Evolutionary conservation across 805 yeast species (phyloP).

Genomic region (Candida ascalaphidarum): DNA sequence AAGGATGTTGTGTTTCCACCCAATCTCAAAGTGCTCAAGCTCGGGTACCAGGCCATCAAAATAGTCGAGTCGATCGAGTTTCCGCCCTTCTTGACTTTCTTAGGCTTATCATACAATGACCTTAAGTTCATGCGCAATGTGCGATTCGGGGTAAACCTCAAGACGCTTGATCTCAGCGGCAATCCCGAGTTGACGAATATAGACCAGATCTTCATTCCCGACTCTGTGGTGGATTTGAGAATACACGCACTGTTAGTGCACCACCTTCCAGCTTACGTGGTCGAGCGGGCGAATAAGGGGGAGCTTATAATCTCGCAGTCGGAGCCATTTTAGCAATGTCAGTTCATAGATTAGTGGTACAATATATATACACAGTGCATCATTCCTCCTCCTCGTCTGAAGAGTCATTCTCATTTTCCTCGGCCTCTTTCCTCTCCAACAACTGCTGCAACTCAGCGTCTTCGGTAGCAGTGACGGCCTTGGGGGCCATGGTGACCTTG

Average conservation of each 20-base stretch:
- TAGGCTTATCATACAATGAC: conserved; percentile 32
- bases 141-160: conserved; percentile 26
- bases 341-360: background rate
- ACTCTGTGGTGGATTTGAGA: conserved; percentile 25
- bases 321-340: conserved; percentile 7
- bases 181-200: conserved; percentile 29
- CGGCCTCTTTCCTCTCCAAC: conserved; percentile 87
- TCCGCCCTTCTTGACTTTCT: conserved; percentile 20
- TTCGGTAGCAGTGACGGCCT: conserved; percentile 97
- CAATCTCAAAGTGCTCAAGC: conserved; percentile 22
- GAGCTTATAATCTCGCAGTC: conserved; percentile 23
- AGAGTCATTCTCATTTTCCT: conserved; percentile 75
- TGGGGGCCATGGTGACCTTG: conserved; percentile 94
- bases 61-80: conserved; percentile 30
- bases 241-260: conserved; percentile 24
- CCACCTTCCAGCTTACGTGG: conserved; percentile 27
- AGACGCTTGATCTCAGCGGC: conserved; percentile 30
- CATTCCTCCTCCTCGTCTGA: conserved; percentile 50
- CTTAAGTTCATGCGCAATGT: conserved; percentile 26
- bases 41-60: conserved; percentile 33
- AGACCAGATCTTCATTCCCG: conserved; percentile 30
- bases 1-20: conserved; percentile 34
- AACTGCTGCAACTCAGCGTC: conserved; percentile 96
- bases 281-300: conserved; percentile 31
- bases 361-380: conserved; percentile 2